Evolutionary conservation across 2,329 filamentous ascomycete species (phyloP), one percentile per base, ranked within the genome.

Genomic region (Hypoxylon sp.): DNA sequence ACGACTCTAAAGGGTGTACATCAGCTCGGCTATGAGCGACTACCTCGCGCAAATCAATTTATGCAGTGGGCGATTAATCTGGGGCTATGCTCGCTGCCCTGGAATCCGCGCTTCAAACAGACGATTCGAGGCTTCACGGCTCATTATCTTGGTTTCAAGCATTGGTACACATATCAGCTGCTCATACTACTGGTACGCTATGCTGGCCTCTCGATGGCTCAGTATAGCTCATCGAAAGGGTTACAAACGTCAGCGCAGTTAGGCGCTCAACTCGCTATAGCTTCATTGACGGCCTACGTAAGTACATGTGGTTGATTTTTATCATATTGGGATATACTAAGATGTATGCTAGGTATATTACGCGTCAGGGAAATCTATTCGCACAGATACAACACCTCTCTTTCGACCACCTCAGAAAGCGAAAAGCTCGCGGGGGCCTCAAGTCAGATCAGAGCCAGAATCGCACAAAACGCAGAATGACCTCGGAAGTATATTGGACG

Each of bases 51-150:
- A 1, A 80, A 82, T 2, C 72, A 75, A 6, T 72, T 87, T 48
- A 80, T 86, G 32, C 81, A 81, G 57, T 82, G 83, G 74, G 82
- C 86, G 19, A 78, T 90, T 19, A 72, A 79, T 57, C 79, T 84
- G 11, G 86, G 85, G 37, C 70, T 88, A 2, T 72, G 85, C 17
- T 85, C 88, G 2, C 79, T 86, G 11, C 91, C 88, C 85, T 93
- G 91, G 91, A 93, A 92, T 68, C 89, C 90, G 0, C 86, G 86
- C 65, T 87, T 92, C 70, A 84, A 87, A 35, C 84, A 90, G 72
- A 86, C 85, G 2, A 82, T 84, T 35, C 83, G 86, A n/a, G 89
- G 88, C 60, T 91, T 86, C 75, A 87, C 83, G 29, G 85, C 81
- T 68, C 89, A 87, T 62, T 82, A 92, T 32, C 76, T 85, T 2